phyloP scores from a whole-genome alignment of 495 filamentous ascomycete species.

The Aspergillus conjunctus region DNA sequence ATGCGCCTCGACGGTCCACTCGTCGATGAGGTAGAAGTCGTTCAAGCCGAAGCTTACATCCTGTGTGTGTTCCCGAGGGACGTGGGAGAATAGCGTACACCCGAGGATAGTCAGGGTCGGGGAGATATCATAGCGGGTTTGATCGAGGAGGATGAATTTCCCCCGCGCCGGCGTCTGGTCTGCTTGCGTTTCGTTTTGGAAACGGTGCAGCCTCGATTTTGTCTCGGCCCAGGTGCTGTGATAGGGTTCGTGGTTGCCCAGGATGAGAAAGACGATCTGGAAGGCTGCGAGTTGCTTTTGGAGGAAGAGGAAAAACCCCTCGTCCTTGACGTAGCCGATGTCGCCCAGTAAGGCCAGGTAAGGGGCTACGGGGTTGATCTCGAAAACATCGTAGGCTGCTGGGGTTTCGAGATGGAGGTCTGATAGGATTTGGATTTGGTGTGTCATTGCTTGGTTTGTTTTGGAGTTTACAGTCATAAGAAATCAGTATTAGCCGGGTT shows the following conservation, averaged over 20 bases:
- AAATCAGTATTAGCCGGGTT: too few relatives aligned
- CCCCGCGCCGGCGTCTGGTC: constrained; percentile 18
- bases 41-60: constrained; percentile 36
- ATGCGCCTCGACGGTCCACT: constrained; percentile 46
- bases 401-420: constrained; percentile 56
- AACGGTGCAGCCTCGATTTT: constrained; percentile 28
- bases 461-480: too few relatives aligned
- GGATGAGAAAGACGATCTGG: constrained; percentile 45
- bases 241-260: constrained; percentile 56
- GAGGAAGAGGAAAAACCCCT: constrained; percentile 42
- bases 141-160: constrained; percentile 46
- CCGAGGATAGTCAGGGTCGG: constrained; percentile 42
- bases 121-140: constrained; percentile 37
- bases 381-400: constrained; percentile 46
- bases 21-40: constrained; percentile 45
- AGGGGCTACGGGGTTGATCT: constrained; percentile 42
- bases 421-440: constrained; percentile 49
- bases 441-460: background rate
- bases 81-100: constrained; percentile 49
- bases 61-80: constrained; percentile 30
- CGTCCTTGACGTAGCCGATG: constrained; percentile 47
- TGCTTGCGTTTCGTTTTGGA: constrained; percentile 12
- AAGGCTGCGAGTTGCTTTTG: constrained; percentile 41
- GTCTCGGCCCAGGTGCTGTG: constrained; percentile 31
- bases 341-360: constrained; percentile 57